phyloP scores from a whole-genome alignment of 257 asterid species.

The Euphrasia confusa region DNA sequence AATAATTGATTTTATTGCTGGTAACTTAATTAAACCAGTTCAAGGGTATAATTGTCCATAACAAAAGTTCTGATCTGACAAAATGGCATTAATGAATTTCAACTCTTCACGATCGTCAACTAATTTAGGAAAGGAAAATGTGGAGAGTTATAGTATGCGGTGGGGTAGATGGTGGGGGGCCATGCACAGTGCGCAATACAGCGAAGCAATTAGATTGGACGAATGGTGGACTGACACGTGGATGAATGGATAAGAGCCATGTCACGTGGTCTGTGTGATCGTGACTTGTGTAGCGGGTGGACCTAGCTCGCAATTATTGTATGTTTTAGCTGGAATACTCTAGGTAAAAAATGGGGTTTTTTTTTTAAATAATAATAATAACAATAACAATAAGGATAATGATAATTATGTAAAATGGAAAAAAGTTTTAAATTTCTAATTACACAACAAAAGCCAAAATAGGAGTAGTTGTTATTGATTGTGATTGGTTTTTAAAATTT shows the following conservation, averaged over 20 bases:
- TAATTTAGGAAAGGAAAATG: not conserved
- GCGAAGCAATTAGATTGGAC: not conserved
- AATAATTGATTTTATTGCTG: too few relatives aligned
- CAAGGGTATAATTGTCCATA: not conserved
- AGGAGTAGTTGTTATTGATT: too few relatives aligned
- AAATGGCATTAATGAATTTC: not conserved
- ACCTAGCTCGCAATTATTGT: not conserved
- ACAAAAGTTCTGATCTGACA: not conserved
- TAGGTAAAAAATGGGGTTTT: not conserved
- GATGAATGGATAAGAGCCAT: not conserved
- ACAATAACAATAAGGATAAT: too few relatives aligned
- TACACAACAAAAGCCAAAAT: too few relatives aligned
- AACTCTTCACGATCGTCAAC: not conserved
- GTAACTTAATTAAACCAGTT: too few relatives aligned
- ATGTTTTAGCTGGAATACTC: not conserved
- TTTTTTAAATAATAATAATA: too few relatives aligned
- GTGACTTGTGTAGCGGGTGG: not conserved
- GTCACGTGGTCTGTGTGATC: not conserved
- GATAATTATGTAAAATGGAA: too few relatives aligned
- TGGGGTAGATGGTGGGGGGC: not conserved
- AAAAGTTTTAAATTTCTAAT: too few relatives aligned
- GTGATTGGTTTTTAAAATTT: too few relatives aligned
- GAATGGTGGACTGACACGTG: not conserved
- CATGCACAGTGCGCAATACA: not conserved
- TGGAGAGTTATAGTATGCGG: not conserved